phyloP scores from a whole-genome alignment of 441 rosid species.

The Erodium trifolium region DNA sequence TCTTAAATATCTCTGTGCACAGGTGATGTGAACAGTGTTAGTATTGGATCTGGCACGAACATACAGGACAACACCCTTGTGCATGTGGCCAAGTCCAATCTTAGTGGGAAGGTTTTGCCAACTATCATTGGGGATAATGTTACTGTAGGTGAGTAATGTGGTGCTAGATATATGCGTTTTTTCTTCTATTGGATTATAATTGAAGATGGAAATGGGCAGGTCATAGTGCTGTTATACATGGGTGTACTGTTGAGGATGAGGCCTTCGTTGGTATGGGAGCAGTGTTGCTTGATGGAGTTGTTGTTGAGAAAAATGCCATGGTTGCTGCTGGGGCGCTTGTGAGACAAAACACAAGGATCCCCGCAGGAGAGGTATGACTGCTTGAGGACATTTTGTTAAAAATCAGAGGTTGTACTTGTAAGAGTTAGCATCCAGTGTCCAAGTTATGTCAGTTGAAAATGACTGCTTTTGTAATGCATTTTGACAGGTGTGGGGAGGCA shows the following conservation, averaged over 20 bases:
- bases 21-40: conserved; percentile 83
- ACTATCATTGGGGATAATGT: conserved; percentile 83
- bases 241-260: conserved; percentile 88
- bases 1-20: conserved; percentile 17
- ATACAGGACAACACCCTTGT: conserved; percentile 60
- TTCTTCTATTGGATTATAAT: no score
- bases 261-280: conserved; percentile 91
- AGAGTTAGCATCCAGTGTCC: no score
- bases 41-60: conserved; percentile 81
- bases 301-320: conserved; percentile 11
- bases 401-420: no score
- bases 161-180: neutral
- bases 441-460: no score
- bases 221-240: conserved; percentile 92
- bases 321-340: neutral
- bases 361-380: neutral
- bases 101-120: conserved; percentile 84
- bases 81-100: conserved; percentile 49
- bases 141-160: conserved; percentile 58
- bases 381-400: no score
- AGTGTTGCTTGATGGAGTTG: conserved; percentile 78
- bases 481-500: no score
- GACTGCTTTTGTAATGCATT: no score
- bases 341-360: neutral
- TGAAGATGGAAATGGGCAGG: conserved; percentile 35